These are phyloP conservation scores for Colletotrichum filicis DNA, from an alignment of 2,329 filamentous ascomycete genomes.

Conservation along the genomic window DNA sequence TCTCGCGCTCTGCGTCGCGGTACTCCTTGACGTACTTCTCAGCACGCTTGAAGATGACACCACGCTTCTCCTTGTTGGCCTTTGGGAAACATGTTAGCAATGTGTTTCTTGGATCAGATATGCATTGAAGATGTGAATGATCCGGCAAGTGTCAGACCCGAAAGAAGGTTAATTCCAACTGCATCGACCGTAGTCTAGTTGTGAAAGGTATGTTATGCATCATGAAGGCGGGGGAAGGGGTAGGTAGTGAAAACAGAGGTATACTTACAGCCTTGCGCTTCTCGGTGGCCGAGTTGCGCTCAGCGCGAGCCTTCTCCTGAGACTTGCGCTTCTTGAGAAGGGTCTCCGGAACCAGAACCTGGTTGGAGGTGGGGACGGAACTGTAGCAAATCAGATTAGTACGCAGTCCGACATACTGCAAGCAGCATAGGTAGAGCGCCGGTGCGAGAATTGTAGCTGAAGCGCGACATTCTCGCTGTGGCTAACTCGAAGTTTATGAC, in stretches of 20 bases:
- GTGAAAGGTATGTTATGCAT: conserved; percentile 88
- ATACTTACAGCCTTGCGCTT: conserved; percentile 91
- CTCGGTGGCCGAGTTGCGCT: conserved; percentile 80
- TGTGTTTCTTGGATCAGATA: conserved; percentile 8
- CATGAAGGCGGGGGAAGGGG: conserved; percentile 59
- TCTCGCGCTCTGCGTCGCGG: conserved; percentile 97
- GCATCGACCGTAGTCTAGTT: conserved; percentile 98
- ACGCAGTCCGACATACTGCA: conserved; percentile 74
- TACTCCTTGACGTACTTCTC: conserved; percentile 99
- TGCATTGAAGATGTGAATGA: conserved; percentile 37
- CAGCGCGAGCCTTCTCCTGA: conserved; percentile 98
- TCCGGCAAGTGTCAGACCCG: conserved; percentile 82
- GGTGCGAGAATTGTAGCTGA: conserved; percentile 92
- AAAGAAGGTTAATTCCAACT: conserved; percentile 99
- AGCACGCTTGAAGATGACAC: conserved; percentile 99
- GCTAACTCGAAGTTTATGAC: conserved; percentile 81
- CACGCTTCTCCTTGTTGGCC: conserved; percentile 99
- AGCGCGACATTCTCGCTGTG: conserved; percentile 92
- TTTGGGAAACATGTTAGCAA: conserved; percentile 51
- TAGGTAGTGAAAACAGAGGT: not conserved
- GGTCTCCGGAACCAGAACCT: conserved; percentile 98
- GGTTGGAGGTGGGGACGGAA: conserved; percentile 91
- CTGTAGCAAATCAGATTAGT: conserved; percentile 80
- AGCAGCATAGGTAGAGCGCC: conserved; percentile 75
- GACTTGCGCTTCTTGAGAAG: conserved; percentile 99